phyloP scores from a whole-genome alignment of 2,329 filamentous ascomycete genomes.

The Laburnicola sp. region DNA sequence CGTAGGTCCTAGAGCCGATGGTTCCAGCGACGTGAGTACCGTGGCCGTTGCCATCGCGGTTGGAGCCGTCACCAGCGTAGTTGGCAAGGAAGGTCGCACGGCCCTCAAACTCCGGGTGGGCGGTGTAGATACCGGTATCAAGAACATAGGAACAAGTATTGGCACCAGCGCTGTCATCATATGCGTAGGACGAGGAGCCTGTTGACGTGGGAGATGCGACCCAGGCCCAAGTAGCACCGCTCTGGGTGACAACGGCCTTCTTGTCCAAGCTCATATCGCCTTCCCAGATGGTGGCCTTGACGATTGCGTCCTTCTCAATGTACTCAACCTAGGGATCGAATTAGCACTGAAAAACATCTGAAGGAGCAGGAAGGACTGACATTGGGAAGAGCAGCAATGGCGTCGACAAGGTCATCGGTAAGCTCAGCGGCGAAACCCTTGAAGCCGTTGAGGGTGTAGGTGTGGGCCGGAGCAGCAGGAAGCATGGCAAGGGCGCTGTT shows the following conservation, averaged over 20 bases:
- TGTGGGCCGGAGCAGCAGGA: conserved; percentile 34
- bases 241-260: conserved; percentile 45
- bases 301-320: conserved; percentile 46
- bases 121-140: conserved; percentile 64
- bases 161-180: conserved; percentile 45
- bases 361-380: conserved; percentile 19
- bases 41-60: conserved; percentile 46
- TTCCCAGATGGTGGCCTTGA: conserved; percentile 31
- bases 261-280: conserved; percentile 21
- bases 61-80: conserved; percentile 40
- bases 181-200: conserved; percentile 41
- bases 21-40: conserved; percentile 36
- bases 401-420: conserved; percentile 31
- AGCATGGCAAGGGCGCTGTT: conserved; percentile 33
- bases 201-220: conserved; percentile 44
- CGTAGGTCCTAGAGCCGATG: conserved; percentile 34
- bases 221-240: conserved; percentile 47
- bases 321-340: conserved; percentile 36
- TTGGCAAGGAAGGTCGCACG: conserved; percentile 46
- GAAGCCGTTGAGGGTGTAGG: conserved; percentile 45
- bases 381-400: conserved; percentile 35
- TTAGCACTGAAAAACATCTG: conserved; percentile 5
- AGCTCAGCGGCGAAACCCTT: conserved; percentile 46
- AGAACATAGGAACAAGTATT: conserved; percentile 62
- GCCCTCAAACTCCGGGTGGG: conserved; percentile 53